Base-by-base conservation (phyloP, 2,329 filamentous ascomycete species). In the Sarocladium kiliense region DNA sequence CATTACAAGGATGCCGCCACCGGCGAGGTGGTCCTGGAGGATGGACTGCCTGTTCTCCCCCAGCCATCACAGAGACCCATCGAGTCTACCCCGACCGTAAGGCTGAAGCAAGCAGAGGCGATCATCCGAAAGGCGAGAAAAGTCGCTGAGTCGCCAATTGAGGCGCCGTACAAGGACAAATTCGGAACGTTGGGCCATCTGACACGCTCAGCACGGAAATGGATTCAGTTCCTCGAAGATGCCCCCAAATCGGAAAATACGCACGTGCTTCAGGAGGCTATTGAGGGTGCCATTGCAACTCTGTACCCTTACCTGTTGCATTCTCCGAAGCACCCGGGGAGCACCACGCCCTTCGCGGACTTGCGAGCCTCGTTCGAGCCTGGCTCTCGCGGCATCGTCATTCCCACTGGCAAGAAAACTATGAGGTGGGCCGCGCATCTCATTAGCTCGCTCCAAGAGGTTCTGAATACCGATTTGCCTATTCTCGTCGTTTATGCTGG, bases 401-500 rank as follows among this genome's bases (percentile, higher is more conserved):
- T 73, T 16, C 66, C 71, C 12, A 65, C 65, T 1, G 60, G 61
- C 18, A 63, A 61, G 1, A 53, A 11, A 11, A 64, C 58, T 12
- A 58, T 73, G 12, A 67, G 71, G 1, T 70, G 66, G 26, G 68
- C 69, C 7, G 68, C 66, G 36, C 71, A 73, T 54, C 58, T 71
- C 10, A 62, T 73, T 9, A 61, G 61, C n/a, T 61, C 66, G 1
- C 50, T 73, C 3, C 65, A 65, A 19, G 56, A 57, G 2, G 64
- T 70, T 1, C 61, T 69, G 49, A 59, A 61, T 1, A 67, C 67
- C 0, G 51, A 56, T 1, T 58, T 73, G 0, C 71, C 71, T 0
- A 72, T 73, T 5, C 63, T 73, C 30, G 45, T 73, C 26, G 67
- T 65, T 1, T 72, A 73, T 54, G 71, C 71, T 0, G 70, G 71